Conservation (phyloP, 768 basidiomycete species). For the Xerocomellus chrysenteron region DNA sequence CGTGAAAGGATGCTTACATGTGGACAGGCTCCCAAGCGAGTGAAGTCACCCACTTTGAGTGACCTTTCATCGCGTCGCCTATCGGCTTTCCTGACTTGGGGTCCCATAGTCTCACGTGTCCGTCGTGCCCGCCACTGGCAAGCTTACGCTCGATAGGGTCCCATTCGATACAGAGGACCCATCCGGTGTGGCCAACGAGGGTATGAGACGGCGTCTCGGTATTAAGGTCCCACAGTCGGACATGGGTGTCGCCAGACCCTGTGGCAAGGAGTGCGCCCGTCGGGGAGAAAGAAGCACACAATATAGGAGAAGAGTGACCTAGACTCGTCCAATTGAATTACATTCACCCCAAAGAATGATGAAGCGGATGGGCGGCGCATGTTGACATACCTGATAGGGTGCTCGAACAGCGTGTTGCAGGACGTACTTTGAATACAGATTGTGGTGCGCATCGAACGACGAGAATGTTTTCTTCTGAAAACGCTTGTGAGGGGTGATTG, state of each 20-base stretch:
- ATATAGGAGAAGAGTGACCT: constrained; percentile 92
- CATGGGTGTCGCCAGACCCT: constrained; percentile 92
- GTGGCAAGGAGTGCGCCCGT: constrained; percentile 90
- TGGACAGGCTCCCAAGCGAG: constrained; percentile 97
- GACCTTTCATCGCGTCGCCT: constrained; percentile 88
- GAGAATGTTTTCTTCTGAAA: constrained; percentile 85
- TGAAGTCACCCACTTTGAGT: constrained; percentile 95
- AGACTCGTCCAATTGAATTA: constrained; percentile 5
- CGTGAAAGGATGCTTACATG: constrained; percentile 49
- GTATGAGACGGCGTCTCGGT: constrained; percentile 91
- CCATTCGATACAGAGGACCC: constrained; percentile 98
- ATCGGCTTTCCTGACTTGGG: constrained; percentile 86
- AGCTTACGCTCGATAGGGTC: constrained; percentile 88
- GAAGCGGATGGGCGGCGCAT: constrained; percentile 1
- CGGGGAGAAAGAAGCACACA: constrained; percentile 95
- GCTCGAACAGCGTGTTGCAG: constrained; percentile 91
- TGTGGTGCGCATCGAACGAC: constrained; percentile 91
- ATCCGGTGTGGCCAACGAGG: constrained; percentile 86
- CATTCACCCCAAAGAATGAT: constrained; percentile 1
- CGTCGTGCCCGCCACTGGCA: constrained; percentile 93
- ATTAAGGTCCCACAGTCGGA: constrained; percentile 90
- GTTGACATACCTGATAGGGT: constrained; percentile 71
- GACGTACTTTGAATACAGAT: constrained; percentile 91
- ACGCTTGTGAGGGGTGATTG: constrained; percentile 63
- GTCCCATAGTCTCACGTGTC: constrained; percentile 91